Evolutionary conservation across 2,329 filamentous ascomycete species (phyloP).

Genomic region (Aureobasidium sp.): DNA sequence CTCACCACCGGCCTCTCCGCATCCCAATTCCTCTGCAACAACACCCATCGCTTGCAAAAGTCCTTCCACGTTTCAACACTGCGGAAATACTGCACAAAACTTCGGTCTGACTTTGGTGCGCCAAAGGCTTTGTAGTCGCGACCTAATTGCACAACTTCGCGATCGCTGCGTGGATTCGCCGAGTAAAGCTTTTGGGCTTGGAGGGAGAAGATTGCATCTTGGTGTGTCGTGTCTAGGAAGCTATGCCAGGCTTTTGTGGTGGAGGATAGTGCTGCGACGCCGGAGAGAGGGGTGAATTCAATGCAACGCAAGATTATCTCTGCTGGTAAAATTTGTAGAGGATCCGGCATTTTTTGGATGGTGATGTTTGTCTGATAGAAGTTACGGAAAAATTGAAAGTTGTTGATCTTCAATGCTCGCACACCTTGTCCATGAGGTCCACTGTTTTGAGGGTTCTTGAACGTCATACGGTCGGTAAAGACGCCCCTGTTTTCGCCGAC

Average conservation of each 20-base stretch:
- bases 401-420: background rate
- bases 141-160: conserved; percentile 17
- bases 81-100: conserved; percentile 32
- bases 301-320: conserved; percentile 38
- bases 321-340: conserved; percentile 29
- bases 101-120: conserved; percentile 7
- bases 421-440: too few relatives aligned
- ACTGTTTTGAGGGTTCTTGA: background rate
- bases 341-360: conserved; percentile 19
- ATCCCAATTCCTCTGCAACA: conserved; percentile 37
- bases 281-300: conserved; percentile 32
- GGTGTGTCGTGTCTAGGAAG: conserved; percentile 39
- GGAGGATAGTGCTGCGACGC: conserved; percentile 32
- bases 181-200: conserved; percentile 27
- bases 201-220: conserved; percentile 36
- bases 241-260: conserved; percentile 34
- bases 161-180: background rate
- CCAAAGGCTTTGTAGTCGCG: conserved; percentile 31
- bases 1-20: conserved; percentile 28
- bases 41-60: conserved; percentile 36
- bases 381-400: background rate
- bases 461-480: background rate
- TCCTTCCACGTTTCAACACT: conserved; percentile 38
- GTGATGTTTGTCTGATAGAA: background rate
- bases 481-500: background rate